Evolutionary conservation across 495 filamentous ascomycete species (phyloP), one percentile per base, ranked within the genome.

Genomic region (Pyronema omphalodes): DNA sequence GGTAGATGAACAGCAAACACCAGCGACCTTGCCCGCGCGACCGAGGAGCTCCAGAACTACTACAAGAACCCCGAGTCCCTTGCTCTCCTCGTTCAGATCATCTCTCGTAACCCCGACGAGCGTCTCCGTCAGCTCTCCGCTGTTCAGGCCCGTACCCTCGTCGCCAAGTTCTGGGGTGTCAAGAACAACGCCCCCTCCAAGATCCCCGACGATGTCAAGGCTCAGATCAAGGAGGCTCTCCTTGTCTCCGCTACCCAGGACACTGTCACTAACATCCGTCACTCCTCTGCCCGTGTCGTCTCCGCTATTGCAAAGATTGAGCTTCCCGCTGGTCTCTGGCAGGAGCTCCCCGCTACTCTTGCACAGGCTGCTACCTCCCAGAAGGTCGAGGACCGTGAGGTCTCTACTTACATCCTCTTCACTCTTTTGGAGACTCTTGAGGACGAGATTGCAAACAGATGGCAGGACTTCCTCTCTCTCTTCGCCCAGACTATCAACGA

Each of bases 391-490:
- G 84, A 94, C 69, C 80, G 93, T 48, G 88, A 93, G 61, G 85
- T 96, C 37, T 86, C 81, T 43, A 78, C 88, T 55, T 98, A 91
- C 69, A 86, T 98, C 57, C 80, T 96, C 49, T 94, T 78, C 71
- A 91, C 87, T 48, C 76, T 93, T 15, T 73, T 98, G 4, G 91
- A 98, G 67, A 78, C 80, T 44, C 76, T 93, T 37, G 85, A 84
- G 11, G 80, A 87, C 60, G 72, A 75, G 40, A 86, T 93, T 60
- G 75, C 76, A 60, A 84, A 86, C 58, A 79, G 86, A 63, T 76
- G 86, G 60, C 65, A 71, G 44, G 80, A 84, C 57, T 76, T 96
- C 35, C 84, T 96, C 62, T 73, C 74, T 54, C 76, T 96, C 8
- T 95, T 96, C 72, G 71, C 69, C 67, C 84, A 77, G 67, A 94